Percentiles rank a stretch among this genome's conserved stretches.
phyloP scores from a whole-genome alignment of 2,329 filamentous ascomycete genomes.

The Cadophora malorum region DNA sequence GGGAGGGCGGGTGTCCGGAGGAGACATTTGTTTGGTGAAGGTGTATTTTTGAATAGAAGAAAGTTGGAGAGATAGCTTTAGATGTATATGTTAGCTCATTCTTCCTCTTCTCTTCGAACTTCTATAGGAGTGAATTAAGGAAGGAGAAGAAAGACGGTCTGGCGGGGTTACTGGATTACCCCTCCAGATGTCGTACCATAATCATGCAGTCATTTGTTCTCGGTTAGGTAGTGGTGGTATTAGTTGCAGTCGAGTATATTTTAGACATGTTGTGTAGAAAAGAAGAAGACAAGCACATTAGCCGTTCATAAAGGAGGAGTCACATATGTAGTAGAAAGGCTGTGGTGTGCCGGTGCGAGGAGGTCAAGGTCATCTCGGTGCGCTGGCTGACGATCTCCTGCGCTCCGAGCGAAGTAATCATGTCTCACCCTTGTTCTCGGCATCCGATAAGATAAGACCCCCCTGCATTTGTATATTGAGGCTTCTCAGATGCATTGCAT shows the following conservation, averaged over 20 bases:
- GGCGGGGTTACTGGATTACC: slow-evolving; percentile 8
- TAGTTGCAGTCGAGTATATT: slow-evolving; percentile 1
- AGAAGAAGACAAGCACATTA: neutral
- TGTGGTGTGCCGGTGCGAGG: slow-evolving; percentile 7
- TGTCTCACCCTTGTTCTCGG: slow-evolving; percentile 17
- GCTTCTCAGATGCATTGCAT: neutral
- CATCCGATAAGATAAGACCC: slow-evolving; percentile 26
- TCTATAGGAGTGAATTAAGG: neutral
- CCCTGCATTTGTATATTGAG: slow-evolving; percentile 6
- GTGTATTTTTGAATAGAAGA: slow-evolving; percentile 19
- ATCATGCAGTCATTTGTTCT: slow-evolving; percentile 18
- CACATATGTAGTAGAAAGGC: slow-evolving; percentile 4
- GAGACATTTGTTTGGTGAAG: slow-evolving; percentile 31
- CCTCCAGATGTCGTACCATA: slow-evolving; percentile 24
- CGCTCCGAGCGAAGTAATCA: slow-evolving; percentile 11
- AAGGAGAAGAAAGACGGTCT: neutral
- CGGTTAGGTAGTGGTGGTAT: slow-evolving; percentile 3
- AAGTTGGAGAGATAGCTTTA: slow-evolving; percentile 15
- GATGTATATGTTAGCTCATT: neutral
- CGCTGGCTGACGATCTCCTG: slow-evolving; percentile 16
- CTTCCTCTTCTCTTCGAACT: neutral
- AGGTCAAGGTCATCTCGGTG: slow-evolving; percentile 13
- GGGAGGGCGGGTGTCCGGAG: slow-evolving; percentile 33
- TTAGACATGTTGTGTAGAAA: neutral
- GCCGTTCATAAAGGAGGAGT: neutral